phyloP scores from a whole-genome alignment of 352 stramenopile genomes.

The Globisporangium recalcitrans region DNA sequence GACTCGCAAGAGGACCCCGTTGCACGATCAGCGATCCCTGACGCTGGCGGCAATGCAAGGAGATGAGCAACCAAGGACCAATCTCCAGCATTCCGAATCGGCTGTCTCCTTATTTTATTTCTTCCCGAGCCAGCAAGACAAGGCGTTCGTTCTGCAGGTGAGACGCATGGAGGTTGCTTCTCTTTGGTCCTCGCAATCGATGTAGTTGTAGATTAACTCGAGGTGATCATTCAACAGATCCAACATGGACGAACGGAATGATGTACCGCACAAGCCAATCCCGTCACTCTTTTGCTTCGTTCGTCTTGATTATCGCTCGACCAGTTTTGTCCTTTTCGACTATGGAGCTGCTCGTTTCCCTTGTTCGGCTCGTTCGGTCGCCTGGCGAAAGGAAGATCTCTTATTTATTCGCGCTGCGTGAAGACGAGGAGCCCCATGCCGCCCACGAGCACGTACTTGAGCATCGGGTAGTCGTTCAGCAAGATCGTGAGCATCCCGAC shows the following conservation, averaged over 20 bases:
- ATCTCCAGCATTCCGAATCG: not conserved
- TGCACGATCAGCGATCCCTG: not conserved
- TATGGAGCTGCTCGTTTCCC: not conserved
- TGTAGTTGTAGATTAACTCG: not conserved
- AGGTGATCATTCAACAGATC: not conserved
- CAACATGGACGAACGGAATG: not conserved
- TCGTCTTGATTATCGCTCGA: not conserved
- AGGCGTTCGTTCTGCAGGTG: not conserved
- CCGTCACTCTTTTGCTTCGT: not conserved
- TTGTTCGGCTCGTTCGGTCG: not conserved
- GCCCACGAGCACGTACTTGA: slow-evolving; percentile 89
- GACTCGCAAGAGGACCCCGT: slow-evolving; percentile 18
- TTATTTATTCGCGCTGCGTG: slow-evolving; percentile 68
- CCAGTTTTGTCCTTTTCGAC: not conserved
- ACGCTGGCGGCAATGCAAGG: not conserved
- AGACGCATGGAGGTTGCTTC: not conserved
- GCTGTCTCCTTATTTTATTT: not conserved
- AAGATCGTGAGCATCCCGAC: slow-evolving; percentile 98
- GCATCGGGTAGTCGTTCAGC: slow-evolving; percentile 97
- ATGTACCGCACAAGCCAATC: not conserved
- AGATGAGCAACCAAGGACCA: not conserved
- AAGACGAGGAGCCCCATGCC: slow-evolving; percentile 79
- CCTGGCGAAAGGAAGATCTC: not conserved
- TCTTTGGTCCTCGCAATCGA: not conserved
- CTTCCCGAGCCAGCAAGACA: not conserved